Evolutionary conservation across 495 filamentous ascomycete genomes (phyloP).

Genomic region (Talaromyces liani): DNA sequence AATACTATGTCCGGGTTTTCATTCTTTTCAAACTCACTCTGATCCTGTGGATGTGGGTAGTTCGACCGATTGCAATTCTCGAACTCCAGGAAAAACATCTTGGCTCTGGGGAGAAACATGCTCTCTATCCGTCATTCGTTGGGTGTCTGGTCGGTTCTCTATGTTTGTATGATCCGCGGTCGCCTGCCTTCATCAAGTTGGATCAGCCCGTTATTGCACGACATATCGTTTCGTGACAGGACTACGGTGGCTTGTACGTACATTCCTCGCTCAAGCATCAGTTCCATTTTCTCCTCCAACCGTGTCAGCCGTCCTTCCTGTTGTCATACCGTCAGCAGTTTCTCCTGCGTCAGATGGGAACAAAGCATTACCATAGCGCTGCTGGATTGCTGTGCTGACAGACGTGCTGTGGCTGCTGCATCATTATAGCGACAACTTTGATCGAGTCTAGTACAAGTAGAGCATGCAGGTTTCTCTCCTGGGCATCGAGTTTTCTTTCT

Average conservation of each 20-base stretch:
- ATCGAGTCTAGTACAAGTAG: constrained; percentile 35
- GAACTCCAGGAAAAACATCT: not conserved
- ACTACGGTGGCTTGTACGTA: not conserved
- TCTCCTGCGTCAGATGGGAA: not conserved
- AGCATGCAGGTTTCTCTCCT: constrained; percentile 38
- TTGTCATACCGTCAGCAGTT: constrained; percentile 13
- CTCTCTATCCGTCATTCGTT: not conserved
- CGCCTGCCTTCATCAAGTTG: not conserved
- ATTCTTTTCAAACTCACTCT: too few species aligned
- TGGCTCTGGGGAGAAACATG: not conserved
- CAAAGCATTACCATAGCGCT: constrained; percentile 24
- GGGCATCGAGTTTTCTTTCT: constrained; percentile 42
- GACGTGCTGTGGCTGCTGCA: not conserved
- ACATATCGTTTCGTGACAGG: not conserved
- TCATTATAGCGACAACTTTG: constrained; percentile 35
- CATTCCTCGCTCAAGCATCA: constrained; percentile 19
- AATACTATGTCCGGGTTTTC: too few species aligned
- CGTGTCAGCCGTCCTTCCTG: constrained; percentile 38
- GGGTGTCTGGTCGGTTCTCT: not conserved
- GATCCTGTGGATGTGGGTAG: not conserved
- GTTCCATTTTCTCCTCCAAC: constrained; percentile 41
- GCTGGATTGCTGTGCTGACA: constrained; percentile 17
- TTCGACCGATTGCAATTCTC: not conserved
- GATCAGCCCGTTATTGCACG: not conserved
- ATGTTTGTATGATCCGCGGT: not conserved